Evolutionary conservation across 495 filamentous ascomycete genomes (phyloP), one percentile per base, ranked within the genome.

Genomic region (Penicillium paradoxum): DNA sequence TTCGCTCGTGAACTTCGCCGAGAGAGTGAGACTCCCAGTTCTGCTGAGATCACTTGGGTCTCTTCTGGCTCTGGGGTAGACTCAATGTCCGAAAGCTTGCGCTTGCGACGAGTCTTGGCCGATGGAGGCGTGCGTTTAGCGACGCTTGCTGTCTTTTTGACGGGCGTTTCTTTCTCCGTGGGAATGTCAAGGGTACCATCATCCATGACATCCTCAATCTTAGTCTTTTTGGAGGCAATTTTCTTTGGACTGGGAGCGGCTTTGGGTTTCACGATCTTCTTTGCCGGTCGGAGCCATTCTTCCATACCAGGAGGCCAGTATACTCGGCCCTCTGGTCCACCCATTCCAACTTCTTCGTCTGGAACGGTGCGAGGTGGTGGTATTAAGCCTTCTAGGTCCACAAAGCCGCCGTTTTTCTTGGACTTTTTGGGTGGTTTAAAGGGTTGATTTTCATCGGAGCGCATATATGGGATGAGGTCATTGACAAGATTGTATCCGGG

Each of bases 291-390:
- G 38, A 96, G 73, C 91, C 91, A 97, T 46, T 92, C 87, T 65
- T 97, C 93, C 78, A 86, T 88, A 1, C 88, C 89, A 0, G 80
- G 76, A 0, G 90, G 91, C 92, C 93, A 97, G 65, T 96, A 97
- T 1, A 97, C 93, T 34, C 91, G 75, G 45, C 85, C 72, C n/a
- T 93, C 78, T 2, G 84, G 82, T 0, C 92, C 93, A 22, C 92
- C 92, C 91, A 97, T 96, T 3, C 82, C 87, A 8, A 92, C 66
- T 30, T 95, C 89, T 19, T 85, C 81, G 4, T 88, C 84, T 0
- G 77, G 61, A 1, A 96, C 64, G 18, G 55, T 59, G 54, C 50
- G 53, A 1, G 66, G 67, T 3, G 75, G 73, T 4, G 77, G 70
- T 0, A 74, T 69, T 5, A 74, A 74, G 0, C 72, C 76, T 7